phyloP scores from a whole-genome alignment of 192 early-diverging fungal species.

The Podila minutissima region DNA sequence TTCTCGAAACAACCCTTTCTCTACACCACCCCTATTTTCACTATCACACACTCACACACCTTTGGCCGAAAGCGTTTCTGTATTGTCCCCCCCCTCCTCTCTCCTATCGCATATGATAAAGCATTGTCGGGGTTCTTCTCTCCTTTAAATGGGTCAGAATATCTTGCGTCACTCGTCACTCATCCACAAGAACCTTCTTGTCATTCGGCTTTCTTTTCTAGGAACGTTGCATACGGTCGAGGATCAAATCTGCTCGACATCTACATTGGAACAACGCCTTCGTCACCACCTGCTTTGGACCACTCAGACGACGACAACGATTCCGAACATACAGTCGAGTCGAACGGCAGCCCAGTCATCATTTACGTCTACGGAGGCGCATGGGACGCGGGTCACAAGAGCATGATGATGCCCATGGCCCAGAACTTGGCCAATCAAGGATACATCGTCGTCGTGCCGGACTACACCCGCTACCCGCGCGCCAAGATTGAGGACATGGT shows the following conservation, averaged over 20 bases:
- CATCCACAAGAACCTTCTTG: background rate
- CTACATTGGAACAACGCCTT: constrained; percentile 28
- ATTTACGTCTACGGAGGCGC: constrained; percentile 48
- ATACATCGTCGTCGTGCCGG: constrained; percentile 55
- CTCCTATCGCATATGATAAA: too few relatives aligned
- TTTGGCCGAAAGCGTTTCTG: too few relatives aligned
- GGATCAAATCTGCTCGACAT: constrained; percentile 34
- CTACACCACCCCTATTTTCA: background rate
- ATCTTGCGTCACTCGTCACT: background rate
- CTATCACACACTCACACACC: too few relatives aligned
- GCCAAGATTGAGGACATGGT: constrained; percentile 59
- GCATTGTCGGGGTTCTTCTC: too few relatives aligned
- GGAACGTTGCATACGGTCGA: constrained; percentile 43
- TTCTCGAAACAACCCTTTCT: background rate
- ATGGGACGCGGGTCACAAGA: constrained; percentile 52
- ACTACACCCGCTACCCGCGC: constrained; percentile 54
- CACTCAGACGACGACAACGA: constrained; percentile 31
- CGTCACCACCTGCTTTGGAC: background rate
- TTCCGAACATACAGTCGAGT: constrained; percentile 48
- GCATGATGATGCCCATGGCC: constrained; percentile 56
- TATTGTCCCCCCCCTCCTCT: too few relatives aligned
- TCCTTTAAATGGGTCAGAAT: background rate
- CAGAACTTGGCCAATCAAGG: constrained; percentile 59
- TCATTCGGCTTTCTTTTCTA: background rate
- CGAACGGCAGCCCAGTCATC: constrained; percentile 45